Conservation (phyloP, 768 basidiomycete genomes). For the Hygrocybe coccinea region DNA sequence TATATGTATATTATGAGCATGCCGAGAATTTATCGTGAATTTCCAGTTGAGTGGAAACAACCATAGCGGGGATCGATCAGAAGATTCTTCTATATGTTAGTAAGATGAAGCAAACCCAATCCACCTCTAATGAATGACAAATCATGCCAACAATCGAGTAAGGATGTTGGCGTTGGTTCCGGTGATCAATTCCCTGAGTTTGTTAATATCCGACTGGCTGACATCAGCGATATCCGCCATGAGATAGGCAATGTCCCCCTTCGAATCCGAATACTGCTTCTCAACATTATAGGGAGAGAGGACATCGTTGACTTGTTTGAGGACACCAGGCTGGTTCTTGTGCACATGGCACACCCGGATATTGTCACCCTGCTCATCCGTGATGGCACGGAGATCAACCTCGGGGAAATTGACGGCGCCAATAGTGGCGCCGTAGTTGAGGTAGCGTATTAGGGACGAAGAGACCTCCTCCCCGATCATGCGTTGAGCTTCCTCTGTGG, state of each 20-base stretch:
- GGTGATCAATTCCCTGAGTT: conserved; percentile 71
- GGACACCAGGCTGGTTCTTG: conserved; percentile 91
- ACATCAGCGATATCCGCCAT: conserved; percentile 97
- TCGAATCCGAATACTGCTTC: conserved; percentile 98
- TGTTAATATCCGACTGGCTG: conserved; percentile 71
- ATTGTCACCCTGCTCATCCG: conserved; percentile 70
- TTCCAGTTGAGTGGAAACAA: conserved; percentile 34
- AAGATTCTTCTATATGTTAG: conserved; percentile 16
- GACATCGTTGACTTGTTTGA: conserved; percentile 90
- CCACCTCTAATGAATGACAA: conserved; percentile 6
- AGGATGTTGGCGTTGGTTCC: conserved; percentile 82
- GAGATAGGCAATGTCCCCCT: conserved; percentile 88
- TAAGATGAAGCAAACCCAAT: conserved; percentile 32
- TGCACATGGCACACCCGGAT: conserved; percentile 95
- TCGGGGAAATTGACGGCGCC: conserved; percentile 99
- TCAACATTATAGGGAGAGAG: conserved; percentile 95
- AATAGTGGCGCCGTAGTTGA: conserved; percentile 84
- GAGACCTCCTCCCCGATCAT: conserved; percentile 97
- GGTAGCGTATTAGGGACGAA: conserved; percentile 77
- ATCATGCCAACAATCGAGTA: conserved; percentile 73
- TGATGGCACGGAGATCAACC: conserved; percentile 91
- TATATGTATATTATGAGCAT: too few relatives aligned
- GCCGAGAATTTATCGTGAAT: neutral
- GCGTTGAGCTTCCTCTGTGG: conserved; percentile 96
- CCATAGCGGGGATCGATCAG: neutral